Percentiles rank a stretch among this genome's conserved stretches.
These are phyloP conservation scores for Moringa oleifera DNA, from an alignment of 345 rosid species.

Conservation along the genomic window DNA sequence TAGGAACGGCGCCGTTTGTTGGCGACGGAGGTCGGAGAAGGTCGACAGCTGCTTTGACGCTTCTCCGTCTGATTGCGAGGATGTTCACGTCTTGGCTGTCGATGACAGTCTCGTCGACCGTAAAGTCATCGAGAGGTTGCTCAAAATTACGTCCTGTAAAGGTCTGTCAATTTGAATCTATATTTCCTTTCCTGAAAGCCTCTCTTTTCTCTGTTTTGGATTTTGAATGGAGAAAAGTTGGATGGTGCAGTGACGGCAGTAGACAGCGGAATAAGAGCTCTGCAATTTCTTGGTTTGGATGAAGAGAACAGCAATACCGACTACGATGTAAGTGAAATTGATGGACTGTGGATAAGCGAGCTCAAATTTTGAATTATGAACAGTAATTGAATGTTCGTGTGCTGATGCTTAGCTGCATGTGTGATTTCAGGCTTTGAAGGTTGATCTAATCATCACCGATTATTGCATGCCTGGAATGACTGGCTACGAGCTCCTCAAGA, in stretches of 20 bases:
- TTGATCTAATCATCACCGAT: constrained; percentile 89
- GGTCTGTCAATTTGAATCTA: constrained; percentile 43
- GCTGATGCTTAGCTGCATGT: not conserved
- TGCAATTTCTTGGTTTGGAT: constrained; percentile 72
- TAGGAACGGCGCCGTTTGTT: constrained; percentile 41
- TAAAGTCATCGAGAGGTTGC: constrained; percentile 79
- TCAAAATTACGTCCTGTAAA: constrained; percentile 69
- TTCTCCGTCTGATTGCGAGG: constrained; percentile 39
- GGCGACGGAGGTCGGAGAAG: constrained; percentile 38
- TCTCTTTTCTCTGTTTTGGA: not conserved
- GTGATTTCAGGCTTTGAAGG: constrained; percentile 55
- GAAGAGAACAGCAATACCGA: constrained; percentile 43
- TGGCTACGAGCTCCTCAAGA: constrained; percentile 92
- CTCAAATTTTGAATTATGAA: not conserved
- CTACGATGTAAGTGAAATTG: constrained; percentile 36
- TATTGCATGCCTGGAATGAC: constrained; percentile 99
- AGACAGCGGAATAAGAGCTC: constrained; percentile 84
- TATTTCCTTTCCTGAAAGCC: not conserved
- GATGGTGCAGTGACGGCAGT: constrained; percentile 72
- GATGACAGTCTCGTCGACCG: constrained; percentile 90
- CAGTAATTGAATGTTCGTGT: not conserved
- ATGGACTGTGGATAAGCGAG: not conserved
- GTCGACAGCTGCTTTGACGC: constrained; percentile 35
- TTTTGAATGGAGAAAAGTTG: constrained; percentile 5
- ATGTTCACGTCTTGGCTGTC: constrained; percentile 86